phyloP scores from a whole-genome alignment of 352 stramenopile species.

The Phytophthora sojae region DNA sequence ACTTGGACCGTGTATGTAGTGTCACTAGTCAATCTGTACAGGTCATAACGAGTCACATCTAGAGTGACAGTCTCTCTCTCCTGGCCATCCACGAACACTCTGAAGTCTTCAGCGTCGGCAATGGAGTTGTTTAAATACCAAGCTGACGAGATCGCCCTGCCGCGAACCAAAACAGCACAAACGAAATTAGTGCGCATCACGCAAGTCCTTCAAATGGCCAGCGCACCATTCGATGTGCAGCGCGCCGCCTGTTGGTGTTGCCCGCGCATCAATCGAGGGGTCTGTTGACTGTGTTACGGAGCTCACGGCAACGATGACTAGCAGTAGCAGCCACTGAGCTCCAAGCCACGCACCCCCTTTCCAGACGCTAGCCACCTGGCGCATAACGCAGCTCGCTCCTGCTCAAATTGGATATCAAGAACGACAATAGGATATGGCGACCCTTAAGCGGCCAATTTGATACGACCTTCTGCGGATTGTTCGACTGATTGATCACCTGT shows the following conservation, averaged over 20 bases:
- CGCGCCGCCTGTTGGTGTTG: constrained; percentile 36
- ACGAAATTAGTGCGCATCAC: neutral
- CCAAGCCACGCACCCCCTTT: neutral
- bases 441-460: constrained; percentile 19
- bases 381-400: neutral
- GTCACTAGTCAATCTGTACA: constrained; percentile 45
- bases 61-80: constrained; percentile 6
- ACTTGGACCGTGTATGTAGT: constrained; percentile 46
- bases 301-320: constrained; percentile 4
- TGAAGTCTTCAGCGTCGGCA: constrained; percentile 34
- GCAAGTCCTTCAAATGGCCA: neutral
- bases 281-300: constrained; percentile 15
- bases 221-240: constrained; percentile 46
- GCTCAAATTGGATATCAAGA: neutral
- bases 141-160: constrained; percentile 35
- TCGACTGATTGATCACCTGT: neutral
- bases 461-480: constrained; percentile 7
- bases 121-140: constrained; percentile 27
- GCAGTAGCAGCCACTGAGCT: constrained; percentile 10
- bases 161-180: neutral
- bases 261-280: constrained; percentile 15
- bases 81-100: constrained; percentile 35
- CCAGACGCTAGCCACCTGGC: neutral
- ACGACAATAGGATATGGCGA: constrained; percentile 19
- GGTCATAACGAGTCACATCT: constrained; percentile 23